A percentile compares a stretch with the other conserved stretches of the same genome.
Conservation (phyloP, 2,329 filamentous ascomycete species). For the Aspergillus fischeri region DNA sequence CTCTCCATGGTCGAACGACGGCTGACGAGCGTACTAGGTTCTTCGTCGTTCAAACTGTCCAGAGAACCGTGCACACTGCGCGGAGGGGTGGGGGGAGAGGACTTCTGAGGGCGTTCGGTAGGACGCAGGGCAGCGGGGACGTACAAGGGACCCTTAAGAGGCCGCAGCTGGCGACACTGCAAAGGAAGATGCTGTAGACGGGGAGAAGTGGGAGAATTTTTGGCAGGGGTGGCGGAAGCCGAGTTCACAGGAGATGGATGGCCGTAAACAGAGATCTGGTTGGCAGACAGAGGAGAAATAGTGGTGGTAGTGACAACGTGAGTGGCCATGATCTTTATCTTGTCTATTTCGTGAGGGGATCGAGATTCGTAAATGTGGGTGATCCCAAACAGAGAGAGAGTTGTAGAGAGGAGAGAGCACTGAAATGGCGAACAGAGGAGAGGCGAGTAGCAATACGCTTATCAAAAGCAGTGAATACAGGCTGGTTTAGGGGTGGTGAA, state of each 20-base stretch:
- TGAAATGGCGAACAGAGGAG: neutral
- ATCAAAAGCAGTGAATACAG: neutral
- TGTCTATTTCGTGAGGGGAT: neutral
- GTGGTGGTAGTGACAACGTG: constrained; percentile 30
- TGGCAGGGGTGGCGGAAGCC: constrained; percentile 47
- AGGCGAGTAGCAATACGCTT: neutral
- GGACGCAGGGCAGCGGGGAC: constrained; percentile 60
- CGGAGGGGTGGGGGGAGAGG: constrained; percentile 46
- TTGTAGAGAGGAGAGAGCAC: neutral
- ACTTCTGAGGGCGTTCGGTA: constrained; percentile 50
- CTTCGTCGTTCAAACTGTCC: constrained; percentile 41
- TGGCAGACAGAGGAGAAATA: constrained; percentile 17
- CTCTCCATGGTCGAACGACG: constrained; percentile 41
- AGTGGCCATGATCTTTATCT: constrained; percentile 24
- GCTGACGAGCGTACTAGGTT: constrained; percentile 31
- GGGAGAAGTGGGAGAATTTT: constrained; percentile 53
- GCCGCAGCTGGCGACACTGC: constrained; percentile 55
- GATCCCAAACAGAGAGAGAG: neutral
- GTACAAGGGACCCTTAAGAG: constrained; percentile 58
- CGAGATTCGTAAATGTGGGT: neutral
- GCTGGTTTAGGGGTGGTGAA: neutral
- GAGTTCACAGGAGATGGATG: constrained; percentile 45
- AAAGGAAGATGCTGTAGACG: constrained; percentile 38
- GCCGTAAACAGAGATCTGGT: constrained; percentile 37
- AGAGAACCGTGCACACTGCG: constrained; percentile 54